Conservation (phyloP, 2,329 filamentous ascomycete genomes). For the Endothia cerciana region DNA sequence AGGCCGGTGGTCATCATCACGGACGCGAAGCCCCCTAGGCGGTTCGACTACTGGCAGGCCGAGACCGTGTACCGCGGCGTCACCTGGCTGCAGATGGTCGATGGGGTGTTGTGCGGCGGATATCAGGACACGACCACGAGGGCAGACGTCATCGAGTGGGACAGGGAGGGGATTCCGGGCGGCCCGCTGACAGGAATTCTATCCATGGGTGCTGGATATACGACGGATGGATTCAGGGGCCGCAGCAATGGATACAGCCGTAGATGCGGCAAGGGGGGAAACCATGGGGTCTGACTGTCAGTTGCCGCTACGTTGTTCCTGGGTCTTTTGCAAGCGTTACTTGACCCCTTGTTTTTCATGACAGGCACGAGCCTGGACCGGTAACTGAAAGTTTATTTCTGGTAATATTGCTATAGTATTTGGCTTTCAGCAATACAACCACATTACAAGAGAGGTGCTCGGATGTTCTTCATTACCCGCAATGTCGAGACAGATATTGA, state of each 20-base stretch:
- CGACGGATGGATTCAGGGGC: not conserved
- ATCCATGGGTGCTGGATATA: no score
- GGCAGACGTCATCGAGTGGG: conserved; percentile 11
- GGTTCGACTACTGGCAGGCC: conserved; percentile 6
- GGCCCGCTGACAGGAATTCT: not conserved
- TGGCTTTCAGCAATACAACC: not conserved
- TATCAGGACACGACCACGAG: not conserved
- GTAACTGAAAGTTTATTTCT: not conserved
- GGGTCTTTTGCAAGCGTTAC: not conserved
- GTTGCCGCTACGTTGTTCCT: not conserved
- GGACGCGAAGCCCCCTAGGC: not conserved
- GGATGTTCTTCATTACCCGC: not conserved
- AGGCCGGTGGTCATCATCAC: conserved; percentile 17
- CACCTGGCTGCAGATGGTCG: conserved; percentile 12
- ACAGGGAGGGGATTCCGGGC: not conserved
- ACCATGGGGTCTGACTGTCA: not conserved
- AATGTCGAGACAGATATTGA: no score
- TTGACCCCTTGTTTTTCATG: not conserved
- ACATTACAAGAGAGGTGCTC: not conserved
- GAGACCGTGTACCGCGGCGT: not conserved
- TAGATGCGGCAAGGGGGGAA: not conserved
- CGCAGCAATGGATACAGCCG: not conserved
- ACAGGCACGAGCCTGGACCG: not conserved
- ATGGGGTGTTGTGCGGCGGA: not conserved
- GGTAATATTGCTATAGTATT: not conserved